Evolutionary conservation across 768 basidiomycete genomes (phyloP).

Genomic region (Austroboletus festivus): DNA sequence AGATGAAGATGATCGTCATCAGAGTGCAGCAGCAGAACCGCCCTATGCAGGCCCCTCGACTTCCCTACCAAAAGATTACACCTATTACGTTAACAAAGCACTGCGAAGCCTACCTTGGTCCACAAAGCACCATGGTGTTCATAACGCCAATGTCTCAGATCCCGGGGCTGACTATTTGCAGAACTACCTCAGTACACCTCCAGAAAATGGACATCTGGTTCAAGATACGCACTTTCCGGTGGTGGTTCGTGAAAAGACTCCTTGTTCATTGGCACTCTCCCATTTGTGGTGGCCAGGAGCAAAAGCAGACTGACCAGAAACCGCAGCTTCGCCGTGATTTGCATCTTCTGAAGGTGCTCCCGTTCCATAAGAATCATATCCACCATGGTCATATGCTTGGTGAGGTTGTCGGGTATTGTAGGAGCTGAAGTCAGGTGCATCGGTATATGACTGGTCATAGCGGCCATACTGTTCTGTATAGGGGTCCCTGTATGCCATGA

Average conservation of each 20-base stretch:
- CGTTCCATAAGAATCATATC: constrained; percentile 26
- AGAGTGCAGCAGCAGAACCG: constrained; percentile 77
- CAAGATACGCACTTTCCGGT: constrained; percentile 30
- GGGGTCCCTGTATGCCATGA: constrained; percentile 55
- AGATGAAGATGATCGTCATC: constrained; percentile 59
- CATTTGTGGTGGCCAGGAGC: constrained; percentile 24
- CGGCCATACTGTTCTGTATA: constrained; percentile 39
- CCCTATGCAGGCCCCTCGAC: constrained; percentile 56
- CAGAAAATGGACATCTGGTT: not conserved
- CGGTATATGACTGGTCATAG: constrained; percentile 32
- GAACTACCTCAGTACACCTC: constrained; percentile 2
- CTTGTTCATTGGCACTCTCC: constrained; percentile 39
- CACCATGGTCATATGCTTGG: constrained; percentile 52
- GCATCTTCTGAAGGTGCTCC: constrained; percentile 40
- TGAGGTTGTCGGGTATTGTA: constrained; percentile 45
- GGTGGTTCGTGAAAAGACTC: constrained; percentile 38
- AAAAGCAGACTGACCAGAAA: constrained; percentile 13
- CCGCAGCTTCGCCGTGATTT: constrained; percentile 16
- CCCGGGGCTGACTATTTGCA: constrained; percentile 20
- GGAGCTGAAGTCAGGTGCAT: constrained; percentile 41
- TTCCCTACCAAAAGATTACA: constrained; percentile 42
- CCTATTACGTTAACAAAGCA: not conserved
- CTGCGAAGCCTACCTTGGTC: constrained; percentile 48
- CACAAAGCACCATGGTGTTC: constrained; percentile 63
- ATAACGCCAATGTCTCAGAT: constrained; percentile 50